phyloP scores from a whole-genome alignment of 2,329 filamentous ascomycete genomes.

The Aspergillus sp. region DNA sequence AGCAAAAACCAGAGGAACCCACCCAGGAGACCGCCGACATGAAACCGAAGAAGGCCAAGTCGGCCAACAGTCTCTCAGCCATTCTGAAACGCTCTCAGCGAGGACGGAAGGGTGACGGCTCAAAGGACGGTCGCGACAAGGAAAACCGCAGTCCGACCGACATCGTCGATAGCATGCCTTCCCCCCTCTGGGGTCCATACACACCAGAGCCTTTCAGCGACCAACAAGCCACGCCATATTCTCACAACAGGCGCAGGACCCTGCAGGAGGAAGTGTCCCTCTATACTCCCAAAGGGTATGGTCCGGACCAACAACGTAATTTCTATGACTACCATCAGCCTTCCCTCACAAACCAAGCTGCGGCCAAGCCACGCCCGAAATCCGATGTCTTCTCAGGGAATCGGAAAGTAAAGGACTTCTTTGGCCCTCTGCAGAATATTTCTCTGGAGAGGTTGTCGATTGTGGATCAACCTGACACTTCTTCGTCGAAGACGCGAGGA shows the following conservation, averaged over 20 bases:
- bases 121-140: constrained; percentile 63
- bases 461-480: constrained; percentile 12
- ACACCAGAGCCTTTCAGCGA: constrained; percentile 40
- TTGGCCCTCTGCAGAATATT: constrained; percentile 25
- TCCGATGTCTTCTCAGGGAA: constrained; percentile 47
- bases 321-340: constrained; percentile 54
- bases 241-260: constrained; percentile 44
- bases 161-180: constrained; percentile 46
- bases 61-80: constrained; percentile 74
- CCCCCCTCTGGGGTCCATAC: constrained; percentile 82
- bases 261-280: constrained; percentile 55
- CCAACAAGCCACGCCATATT: constrained; percentile 35
- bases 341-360: constrained; percentile 36
- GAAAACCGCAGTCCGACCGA: constrained; percentile 71
- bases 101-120: constrained; percentile 59
- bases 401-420: constrained; percentile 37
- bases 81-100: constrained; percentile 73
- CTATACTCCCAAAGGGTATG: constrained; percentile 60
- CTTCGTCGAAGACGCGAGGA: constrained; percentile 17
- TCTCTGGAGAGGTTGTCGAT: constrained; percentile 22
- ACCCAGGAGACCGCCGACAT: constrained; percentile 33
- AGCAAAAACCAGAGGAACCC: constrained; percentile 31
- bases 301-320: constrained; percentile 61
- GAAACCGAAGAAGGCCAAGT: constrained; percentile 71
- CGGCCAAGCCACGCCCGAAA: constrained; percentile 50